phyloP scores from a whole-genome alignment of 768 basidiomycete genomes.

The Suillus occidentalis region DNA sequence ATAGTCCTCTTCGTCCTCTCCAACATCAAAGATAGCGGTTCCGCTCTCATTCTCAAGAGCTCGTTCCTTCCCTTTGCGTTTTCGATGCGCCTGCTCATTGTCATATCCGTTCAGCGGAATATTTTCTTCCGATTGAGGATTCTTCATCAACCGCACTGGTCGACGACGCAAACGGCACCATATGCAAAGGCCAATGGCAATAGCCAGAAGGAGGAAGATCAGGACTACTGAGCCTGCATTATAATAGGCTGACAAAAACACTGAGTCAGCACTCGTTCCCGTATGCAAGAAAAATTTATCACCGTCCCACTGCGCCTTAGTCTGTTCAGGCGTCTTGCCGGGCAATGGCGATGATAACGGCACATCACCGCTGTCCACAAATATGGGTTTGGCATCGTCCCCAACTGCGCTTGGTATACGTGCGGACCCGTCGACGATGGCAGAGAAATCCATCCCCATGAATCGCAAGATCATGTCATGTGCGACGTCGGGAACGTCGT shows the following conservation, averaged over 20 bases:
- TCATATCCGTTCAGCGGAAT: constrained; percentile 66
- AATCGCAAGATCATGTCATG: constrained; percentile 99
- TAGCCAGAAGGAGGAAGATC: constrained; percentile 73
- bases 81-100: constrained; percentile 35
- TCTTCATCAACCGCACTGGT: constrained; percentile 22
- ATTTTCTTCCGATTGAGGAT: constrained; percentile 52
- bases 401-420: constrained; percentile 82
- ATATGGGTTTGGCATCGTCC: constrained; percentile 61
- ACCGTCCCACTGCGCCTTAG: constrained; percentile 93
- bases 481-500: constrained; percentile 80
- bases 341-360: constrained; percentile 35
- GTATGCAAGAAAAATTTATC: constrained; percentile 16
- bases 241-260: constrained; percentile 72
- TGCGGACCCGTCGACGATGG: constrained; percentile 78
- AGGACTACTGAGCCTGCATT: constrained; percentile 87
- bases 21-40: constrained; percentile 56
- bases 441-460: constrained; percentile 87
- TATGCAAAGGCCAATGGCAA: constrained; percentile 69
- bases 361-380: constrained; percentile 45
- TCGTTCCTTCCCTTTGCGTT: constrained; percentile 50
- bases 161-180: constrained; percentile 68
- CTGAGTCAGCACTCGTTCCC: constrained; percentile 6
- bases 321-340: constrained; percentile 70
- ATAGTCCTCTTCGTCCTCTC: constrained; percentile 49
- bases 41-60: constrained; percentile 32